A percentile compares a stretch with the other conserved stretches of the same genome.
These are phyloP conservation scores for Cyclotella sp. DNA, from an alignment of 108 stramenopile genomes.

Conservation along the genomic window DNA sequence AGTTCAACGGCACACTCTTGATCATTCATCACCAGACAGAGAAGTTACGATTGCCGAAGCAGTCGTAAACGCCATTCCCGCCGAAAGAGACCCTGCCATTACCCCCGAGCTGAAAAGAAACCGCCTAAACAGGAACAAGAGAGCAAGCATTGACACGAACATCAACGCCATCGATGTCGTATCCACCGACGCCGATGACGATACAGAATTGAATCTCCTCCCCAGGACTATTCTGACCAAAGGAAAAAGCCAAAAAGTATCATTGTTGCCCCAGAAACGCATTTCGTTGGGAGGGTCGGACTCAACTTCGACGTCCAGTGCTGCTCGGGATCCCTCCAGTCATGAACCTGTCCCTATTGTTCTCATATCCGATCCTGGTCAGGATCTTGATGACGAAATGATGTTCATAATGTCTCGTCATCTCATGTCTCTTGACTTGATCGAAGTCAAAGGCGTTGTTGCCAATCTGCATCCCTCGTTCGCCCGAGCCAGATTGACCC, in stretches of 20 bases:
- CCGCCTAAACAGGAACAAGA: background rate
- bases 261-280: background rate
- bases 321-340: background rate
- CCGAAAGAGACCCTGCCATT: background rate
- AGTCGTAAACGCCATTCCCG: background rate
- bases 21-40: background rate
- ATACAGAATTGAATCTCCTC: background rate
- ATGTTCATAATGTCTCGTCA: constrained; percentile 55
- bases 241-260: background rate
- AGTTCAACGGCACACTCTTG: too few species aligned
- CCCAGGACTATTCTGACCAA: constrained; percentile 9
- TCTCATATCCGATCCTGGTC: constrained; percentile 52
- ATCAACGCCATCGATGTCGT: constrained; percentile 2
- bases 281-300: background rate
- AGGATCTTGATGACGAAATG: constrained; percentile 63
- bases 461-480: constrained; percentile 50
- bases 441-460: constrained; percentile 46
- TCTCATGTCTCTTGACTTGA: constrained; percentile 39
- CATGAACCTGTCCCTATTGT: constrained; percentile 44
- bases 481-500: constrained; percentile 51
- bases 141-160: constrained; percentile 10
- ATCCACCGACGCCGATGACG: constrained; percentile 1
- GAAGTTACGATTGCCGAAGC: background rate
- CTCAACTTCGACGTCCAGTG: background rate
- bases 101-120: too few species aligned